Evolutionary conservation across 306 rosid genomes (phyloP), one percentile per base, ranked within the genome.

Genomic region (Lupinus albus): DNA sequence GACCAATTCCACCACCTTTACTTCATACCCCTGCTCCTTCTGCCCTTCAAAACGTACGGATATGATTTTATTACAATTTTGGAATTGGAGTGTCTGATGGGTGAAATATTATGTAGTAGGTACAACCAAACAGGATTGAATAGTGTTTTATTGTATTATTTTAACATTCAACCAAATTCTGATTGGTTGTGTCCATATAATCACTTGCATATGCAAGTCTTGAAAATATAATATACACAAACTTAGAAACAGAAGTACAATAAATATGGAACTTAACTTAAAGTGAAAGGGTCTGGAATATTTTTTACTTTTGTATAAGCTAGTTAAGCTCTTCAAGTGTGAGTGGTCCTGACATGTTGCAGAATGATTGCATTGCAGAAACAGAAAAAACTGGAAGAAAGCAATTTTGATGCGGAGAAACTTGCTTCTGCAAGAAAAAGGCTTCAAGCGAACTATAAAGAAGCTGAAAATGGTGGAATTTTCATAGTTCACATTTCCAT

Each of bases 361-460:
- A 65, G 79, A 74, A 55, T 53, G 60, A 68, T 54, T 57, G 13
- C 12, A 32, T 78, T 80, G 89, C 91, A 94, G 99, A 94, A 89
- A 76, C 91, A 81, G 55, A 77, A 77, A 61, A 96, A 87, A 73
- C 87, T 88, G 61, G 87, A 63, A 73, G 95, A 84, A 42, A 81
- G 83, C 71, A 76, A 77, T 83, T 64, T 90, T 14, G 95, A 88
- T 6, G 69, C 88, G 3, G 83, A 84, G 50, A 84, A 71, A 61
- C 87, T 94, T 80, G 97, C 92, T 62, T 79, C 97, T 2, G 99
- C 99, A 7, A 82, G 99, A 55, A 94, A 76, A 72, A 79, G 99
- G 82, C 99, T 94, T 61, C 97, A 94, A 39, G 97, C 73, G 55
- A 94, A 83, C 59, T 94, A 94, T 77, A 94, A 85, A 77, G 99